Percentiles rank a stretch among this genome's conserved stretches.
Conservation (phyloP, 441 rosid genomes). For the Breynia disticha region DNA sequence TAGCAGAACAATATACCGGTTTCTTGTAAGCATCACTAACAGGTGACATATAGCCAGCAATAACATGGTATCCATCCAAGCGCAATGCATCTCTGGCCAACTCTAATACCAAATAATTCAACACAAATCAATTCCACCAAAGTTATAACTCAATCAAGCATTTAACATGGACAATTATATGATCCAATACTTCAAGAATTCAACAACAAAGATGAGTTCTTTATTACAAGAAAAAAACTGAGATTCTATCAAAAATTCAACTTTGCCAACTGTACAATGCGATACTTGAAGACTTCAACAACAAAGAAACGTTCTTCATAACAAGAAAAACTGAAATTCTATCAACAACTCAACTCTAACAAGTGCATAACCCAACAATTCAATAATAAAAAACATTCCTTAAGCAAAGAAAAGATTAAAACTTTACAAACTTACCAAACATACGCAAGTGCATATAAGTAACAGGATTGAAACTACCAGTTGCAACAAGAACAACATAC, state of each 20-base stretch:
- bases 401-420: neutral
- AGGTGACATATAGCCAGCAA: constrained; percentile 92
- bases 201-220: no score
- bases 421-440: constrained; percentile 27
- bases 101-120: constrained; percentile 27
- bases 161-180: no score
- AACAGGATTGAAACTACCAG: constrained; percentile 97
- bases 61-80: constrained; percentile 53
- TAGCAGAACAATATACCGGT: constrained; percentile 25
- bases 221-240: no score
- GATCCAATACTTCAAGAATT: no score
- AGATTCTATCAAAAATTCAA: no score
- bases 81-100: constrained; percentile 72
- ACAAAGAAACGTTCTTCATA: no score
- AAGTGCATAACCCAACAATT: no score
- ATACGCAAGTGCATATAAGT: constrained; percentile 90
- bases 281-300: no score
- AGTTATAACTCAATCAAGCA: neutral
- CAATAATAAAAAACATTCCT: neutral
- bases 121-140: neutral
- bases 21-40: constrained; percentile 81
- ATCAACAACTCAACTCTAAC: no score
- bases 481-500: constrained; percentile 63
- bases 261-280: no score
- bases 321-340: no score